Evolutionary conservation across 805 yeast species (phyloP), one percentile per base, ranked within the genome.

Genomic region (Candida silvicultrix): DNA sequence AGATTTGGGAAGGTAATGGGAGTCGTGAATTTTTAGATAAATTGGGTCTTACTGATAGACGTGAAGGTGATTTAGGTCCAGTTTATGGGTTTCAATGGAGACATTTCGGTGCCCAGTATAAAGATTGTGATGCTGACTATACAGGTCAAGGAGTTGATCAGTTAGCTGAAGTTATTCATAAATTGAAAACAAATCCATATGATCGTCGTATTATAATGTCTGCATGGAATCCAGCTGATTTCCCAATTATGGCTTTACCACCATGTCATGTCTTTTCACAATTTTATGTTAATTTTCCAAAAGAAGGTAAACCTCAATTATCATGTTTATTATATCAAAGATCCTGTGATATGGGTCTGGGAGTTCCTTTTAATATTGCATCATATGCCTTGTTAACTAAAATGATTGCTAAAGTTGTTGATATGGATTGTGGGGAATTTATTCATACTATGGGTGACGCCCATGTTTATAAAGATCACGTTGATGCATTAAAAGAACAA

Each of bases 31-130:
- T 80, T 62, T 70, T 94, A 45, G 97, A 94, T 63, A 75, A 79
- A 4, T 67, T 89, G 34, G 99, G 98, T 1, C 74, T 94, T 40
- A 74, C 75, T 0, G 73, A 85, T 48, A 81, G 96, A 61, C 73
- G 89, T 48, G 97, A 81, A 57, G 98, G 98, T 45, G 99, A 94
- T 67, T 66, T 94, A 55, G 99, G 99, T 1, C 99, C 99, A 1
- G 97, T 94, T 2, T 94, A 94, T 63, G 99, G 99, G 0, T 94
- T 94, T 69, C 99, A 94, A 66, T 94, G 99, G 99, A 81, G 99
- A 58, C 99, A 94, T 66, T 94, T 94, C 65, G 99, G 99, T 39
- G 99, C 99, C 5, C 81, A 86, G 54, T 94, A 94, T 63, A 71
- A 60, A 29, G 89, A 89, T 45, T 88, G 96, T 60, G 89, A 92